Base-by-base conservation (phyloP, 331 rosid genomes). In the Acacia pycnantha region DNA sequence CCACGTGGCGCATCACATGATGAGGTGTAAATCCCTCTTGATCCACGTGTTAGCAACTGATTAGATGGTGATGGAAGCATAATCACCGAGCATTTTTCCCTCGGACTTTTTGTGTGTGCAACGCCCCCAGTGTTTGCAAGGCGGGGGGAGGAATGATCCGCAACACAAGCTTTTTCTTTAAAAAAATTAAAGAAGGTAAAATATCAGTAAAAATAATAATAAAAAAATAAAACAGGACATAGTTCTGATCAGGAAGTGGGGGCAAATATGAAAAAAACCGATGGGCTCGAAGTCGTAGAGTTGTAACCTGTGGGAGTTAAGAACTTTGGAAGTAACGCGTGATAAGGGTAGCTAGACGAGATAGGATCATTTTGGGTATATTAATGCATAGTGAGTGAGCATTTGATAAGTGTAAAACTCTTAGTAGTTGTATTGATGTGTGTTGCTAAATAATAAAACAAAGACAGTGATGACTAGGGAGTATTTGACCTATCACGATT, bases 131-230 rank as follows among this genome's bases (percentile, higher is more conserved):
- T 80, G 77, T 82, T 29, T 61, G 66, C 75, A 74, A 78, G 79
- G 82, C 84, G 85, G 81, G 80, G 80, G 62, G 76, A 73, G 81
- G 76, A 74, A 81, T 51, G 77, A 79, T 82, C 79, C 76, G 82
- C 77, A 59, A 64, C 77, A 76, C 61, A 33, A 79, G 46, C 47
- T 70, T 40, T 81, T 51, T 9, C 14, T 24, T 2, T 10, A 33
- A 67, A 21, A 19, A n/a, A 11, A 33, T 4, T 22, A 5, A 7
- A 27, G 22, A 67, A 5, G 2, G 27, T 21, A 4, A 76, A 41
- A 73, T 29, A 64, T n/a, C 53, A 2, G 19, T 31, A 19, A 33
- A 10, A 27, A 10, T 74, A 74, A 18, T 2, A n/a, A 56, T 43
- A 2, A 43, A 16, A 29, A 1, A 11, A 16, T 5, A 31, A 1